phyloP scores from a whole-genome alignment of 169 alveolate genomes.

The Theileria sp. region DNA sequence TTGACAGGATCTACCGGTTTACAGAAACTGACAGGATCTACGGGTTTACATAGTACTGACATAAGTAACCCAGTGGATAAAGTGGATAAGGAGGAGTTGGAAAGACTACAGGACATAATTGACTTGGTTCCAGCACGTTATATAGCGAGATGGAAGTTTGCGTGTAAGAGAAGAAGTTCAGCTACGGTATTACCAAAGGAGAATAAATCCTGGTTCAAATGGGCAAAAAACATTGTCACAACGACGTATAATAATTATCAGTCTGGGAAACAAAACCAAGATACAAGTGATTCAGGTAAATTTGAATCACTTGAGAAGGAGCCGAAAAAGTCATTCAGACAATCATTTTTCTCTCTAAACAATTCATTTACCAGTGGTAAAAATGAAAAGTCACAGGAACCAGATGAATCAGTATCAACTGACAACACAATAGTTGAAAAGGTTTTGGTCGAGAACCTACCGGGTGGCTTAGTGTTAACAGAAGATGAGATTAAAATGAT shows the following conservation, averaged over 20 bases:
- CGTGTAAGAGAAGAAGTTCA: conserved; percentile 63
- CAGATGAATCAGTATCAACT: conserved; percentile 35
- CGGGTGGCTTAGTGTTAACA: conserved; percentile 75
- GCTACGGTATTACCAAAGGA: conserved; percentile 50
- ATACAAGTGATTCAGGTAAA: background rate
- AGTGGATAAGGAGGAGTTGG: conserved; percentile 54
- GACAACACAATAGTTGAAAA: too few relatives aligned
- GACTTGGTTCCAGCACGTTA: conserved; percentile 82
- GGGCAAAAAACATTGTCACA: conserved; percentile 40
- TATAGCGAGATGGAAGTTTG: conserved; percentile 81
- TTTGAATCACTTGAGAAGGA: background rate
- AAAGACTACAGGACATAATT: conserved; percentile 69
- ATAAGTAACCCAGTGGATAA: too few relatives aligned
- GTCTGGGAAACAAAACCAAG: background rate
- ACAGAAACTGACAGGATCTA: conserved; percentile 45
- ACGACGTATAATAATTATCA: conserved; percentile 8
- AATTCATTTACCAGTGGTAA: background rate
- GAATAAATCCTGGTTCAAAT: conserved; percentile 61
- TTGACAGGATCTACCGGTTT: background rate
- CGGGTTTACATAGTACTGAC: too few relatives aligned
- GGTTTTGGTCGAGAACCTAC: conserved; percentile 44
- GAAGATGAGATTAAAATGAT: conserved; percentile 72
- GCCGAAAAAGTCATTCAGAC: background rate
- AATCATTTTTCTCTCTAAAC: background rate
- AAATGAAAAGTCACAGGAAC: conserved; percentile 19